Base-by-base conservation (phyloP, 2,329 filamentous ascomycete species). In the Trichoderma sp. region DNA sequence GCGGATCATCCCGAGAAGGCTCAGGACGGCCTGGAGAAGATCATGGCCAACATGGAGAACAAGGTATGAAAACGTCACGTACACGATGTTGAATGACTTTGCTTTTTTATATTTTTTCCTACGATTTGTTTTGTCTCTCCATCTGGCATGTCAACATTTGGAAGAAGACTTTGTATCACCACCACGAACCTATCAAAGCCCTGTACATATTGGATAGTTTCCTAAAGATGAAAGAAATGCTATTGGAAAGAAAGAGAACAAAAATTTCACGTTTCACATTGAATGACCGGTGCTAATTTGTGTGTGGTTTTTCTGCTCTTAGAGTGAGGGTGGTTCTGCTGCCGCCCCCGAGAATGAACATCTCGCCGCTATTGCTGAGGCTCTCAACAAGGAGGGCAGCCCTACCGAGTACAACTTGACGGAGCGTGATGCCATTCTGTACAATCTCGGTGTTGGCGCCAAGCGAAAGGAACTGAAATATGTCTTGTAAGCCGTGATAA, bases 391-490 rank as follows among this genome's bases (percentile, higher is more conserved):
- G 62, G 88, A 94, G 81, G 86, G 92, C 47, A 80, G 81, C 56
- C 92, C 92, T 67, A 93, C 93, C 70, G 89, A 92, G 78, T 98
- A 93, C 84, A 87, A 86, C 74, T 98, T 94, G 79, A 90, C 91
- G 75, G 95, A 98, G 79, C 91, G 90, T 77, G 96, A 99, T 81
- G 87, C 92, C 65, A 96, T 97, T 78, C 91, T 99, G 63, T 99
- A 99, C 88, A 98, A 98, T 84, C 87, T 99, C 56, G 95, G 95
- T 73, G 83, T 99, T 73, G 96, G 96, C 72, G 95, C 95, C 75
- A 98, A 97, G 87, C 91, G 93, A 76, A 94, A 89, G 34, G 94
- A 99, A 74, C 88, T 99, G 51, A 89, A 91, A 74, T 91, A 97
- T 76, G 91, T 98, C 74, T 99, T 93, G 84, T 87, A 80, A 78